Base-by-base conservation (phyloP, 257 asterid genomes). In the Galeopsis tetrahit region DNA sequence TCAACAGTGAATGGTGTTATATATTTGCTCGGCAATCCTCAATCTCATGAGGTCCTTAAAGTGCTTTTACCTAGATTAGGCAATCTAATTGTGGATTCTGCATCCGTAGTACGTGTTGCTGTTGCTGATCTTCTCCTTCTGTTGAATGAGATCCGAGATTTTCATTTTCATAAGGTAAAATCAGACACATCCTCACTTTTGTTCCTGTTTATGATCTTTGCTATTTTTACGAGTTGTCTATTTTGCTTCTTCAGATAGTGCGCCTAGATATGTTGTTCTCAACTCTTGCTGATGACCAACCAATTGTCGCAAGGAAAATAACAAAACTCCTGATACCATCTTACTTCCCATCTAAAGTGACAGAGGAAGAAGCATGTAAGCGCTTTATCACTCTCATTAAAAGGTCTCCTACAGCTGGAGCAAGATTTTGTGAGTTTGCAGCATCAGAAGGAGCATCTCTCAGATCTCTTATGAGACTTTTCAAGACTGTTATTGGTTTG, bases 41-140 rank as follows among this genome's bases (percentile, higher is more conserved):
- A 87, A 73, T 92, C 98, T 81, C 98, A 95, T 56, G 99, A 95
- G 85, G 85, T 95, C 68, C 97, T 95, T 67, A 95, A 92, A 84
- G 98, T 95, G 78, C 91, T 92, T 69, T 83, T 95, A 75, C 98
- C 98, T 36, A 95, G 93, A 85, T 46, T 95, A 78, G 88, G 97
- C 46, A 89, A 80, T 74, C 73, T 91, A 83, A 88, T 92, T 72
- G 65, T 49, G 76, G 99, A 95, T 77, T 69, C 84, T 64, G 66
- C 91, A 74, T 83, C 83, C 52, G 83, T 74, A 44, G 88, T 95
- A 53, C 98, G 99, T 43, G 79, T 87, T 66, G 89, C 97, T 80
- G 55, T 92, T 35, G 69, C 80, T 65, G 99, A 95, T 82, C 98
- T 95, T 62, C 97, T 95, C 55, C 93, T 92, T n/a, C 80, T 79